A percentile compares a stretch with the other conserved stretches of the same genome.
phyloP scores from a whole-genome alignment of 2,329 filamentous ascomycete species.

The Drechslerella dactyloides region DNA sequence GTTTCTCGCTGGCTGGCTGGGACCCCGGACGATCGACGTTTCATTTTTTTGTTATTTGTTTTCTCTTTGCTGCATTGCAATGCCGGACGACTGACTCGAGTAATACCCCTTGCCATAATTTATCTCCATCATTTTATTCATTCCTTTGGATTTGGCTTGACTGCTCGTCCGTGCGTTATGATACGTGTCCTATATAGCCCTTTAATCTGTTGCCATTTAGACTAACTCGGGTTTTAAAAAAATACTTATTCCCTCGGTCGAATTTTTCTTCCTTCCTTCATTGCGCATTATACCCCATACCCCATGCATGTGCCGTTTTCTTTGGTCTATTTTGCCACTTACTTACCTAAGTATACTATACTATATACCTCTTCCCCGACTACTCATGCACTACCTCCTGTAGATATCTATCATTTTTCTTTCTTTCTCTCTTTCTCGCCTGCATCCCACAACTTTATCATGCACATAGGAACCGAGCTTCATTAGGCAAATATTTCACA shows the following conservation, averaged over 20 bases:
- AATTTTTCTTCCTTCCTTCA: slow-evolving; percentile 19
- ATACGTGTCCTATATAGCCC: not conserved
- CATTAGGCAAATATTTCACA: not conserved
- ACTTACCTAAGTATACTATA: no score
- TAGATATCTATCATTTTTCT: slow-evolving; percentile 35
- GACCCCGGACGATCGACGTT: not conserved
- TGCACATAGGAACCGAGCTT: slow-evolving; percentile 9
- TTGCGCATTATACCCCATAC: slow-evolving; percentile 47
- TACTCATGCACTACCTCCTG: slow-evolving; percentile 38
- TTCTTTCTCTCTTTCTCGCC: slow-evolving; percentile 1
- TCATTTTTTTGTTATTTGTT: not conserved
- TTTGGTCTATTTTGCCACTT: slow-evolving; percentile 20
- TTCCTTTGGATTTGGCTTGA: not conserved
- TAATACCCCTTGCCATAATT: not conserved
- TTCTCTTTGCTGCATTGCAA: not conserved
- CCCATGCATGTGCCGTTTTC: slow-evolving; percentile 31
- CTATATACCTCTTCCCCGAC: not conserved
- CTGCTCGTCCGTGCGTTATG: not conserved
- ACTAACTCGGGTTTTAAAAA: slow-evolving; percentile 1
- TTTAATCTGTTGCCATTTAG: not conserved
- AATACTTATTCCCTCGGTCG: slow-evolving; percentile 20
- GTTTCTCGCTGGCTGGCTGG: not conserved
- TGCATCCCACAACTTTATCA: slow-evolving; percentile 10
- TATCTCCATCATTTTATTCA: not conserved
- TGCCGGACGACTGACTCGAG: slow-evolving; percentile 1